Evolutionary conservation across 352 stramenopile species (phyloP), one percentile per base, ranked within the genome.

Genomic region (Pythium rishiriense): DNA sequence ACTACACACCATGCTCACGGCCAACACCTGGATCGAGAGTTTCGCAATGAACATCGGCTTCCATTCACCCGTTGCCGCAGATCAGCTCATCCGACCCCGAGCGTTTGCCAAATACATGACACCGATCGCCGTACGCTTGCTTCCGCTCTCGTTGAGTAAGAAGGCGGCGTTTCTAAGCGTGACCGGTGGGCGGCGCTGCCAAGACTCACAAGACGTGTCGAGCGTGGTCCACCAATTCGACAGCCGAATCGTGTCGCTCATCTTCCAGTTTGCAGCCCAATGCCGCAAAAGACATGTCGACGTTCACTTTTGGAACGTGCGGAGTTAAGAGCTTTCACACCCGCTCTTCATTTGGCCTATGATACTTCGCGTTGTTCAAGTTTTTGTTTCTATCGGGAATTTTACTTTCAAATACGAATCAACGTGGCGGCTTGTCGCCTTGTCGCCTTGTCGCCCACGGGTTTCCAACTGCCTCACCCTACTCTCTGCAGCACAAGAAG

Each of bases 211-310:
- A 14, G 17, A 21, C 11, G 22, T 15, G n/a, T 19, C 48, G 2
- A 54, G 48, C 26, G 48, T n/a, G 15, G 1, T 41, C 14, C 26
- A 54, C 2, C 26, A 54, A n/a, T 41, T 54, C 17, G 48, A 54
- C 19, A 54, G 48, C 48, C 48, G 25, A 15, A 26, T 41, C 17
- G 28, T 54, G 15, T 54, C 48, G 26, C 48, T 39, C 26, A 54
- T 54, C 28, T 54, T 54, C 33, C 48, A 54, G 28, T 54, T 54
- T 54, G 48, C 48, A 9, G 48, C 48, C 14, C 48, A 54, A 17
- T 42, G 48, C 48, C 48, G 48, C 26, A 54, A 54, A 28, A 10
- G 48, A 54, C 24, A n/a, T 26, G 48, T 54, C 17, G 19, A 10
- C 15, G 48, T 54, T n/a, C 25, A 54, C 14, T 54, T 39, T 1